Conservation (phyloP, 352 stramenopile species). For the Peronospora belbahrii region DNA sequence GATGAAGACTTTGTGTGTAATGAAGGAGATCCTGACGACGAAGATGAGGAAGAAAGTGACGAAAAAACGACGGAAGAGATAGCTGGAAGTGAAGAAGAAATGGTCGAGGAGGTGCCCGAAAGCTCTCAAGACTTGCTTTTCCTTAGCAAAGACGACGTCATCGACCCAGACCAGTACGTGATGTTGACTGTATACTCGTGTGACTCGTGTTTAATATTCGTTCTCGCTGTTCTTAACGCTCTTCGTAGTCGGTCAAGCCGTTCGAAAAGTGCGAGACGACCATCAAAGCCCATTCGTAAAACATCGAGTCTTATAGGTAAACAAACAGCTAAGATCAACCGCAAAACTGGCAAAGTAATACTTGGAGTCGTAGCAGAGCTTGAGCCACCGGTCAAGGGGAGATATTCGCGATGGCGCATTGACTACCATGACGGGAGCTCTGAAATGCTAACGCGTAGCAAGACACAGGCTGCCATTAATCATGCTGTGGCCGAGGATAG, state of each 20-base stretch:
- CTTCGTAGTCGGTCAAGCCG: constrained; percentile 19
- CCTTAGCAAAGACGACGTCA: constrained; percentile 44
- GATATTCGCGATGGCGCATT: constrained; percentile 47
- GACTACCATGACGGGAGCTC: constrained; percentile 51
- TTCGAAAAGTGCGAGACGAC: constrained; percentile 15
- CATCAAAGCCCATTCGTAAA: constrained; percentile 8
- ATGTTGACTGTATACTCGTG: background rate
- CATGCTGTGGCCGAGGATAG: constrained; percentile 20
- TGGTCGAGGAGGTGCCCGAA: constrained; percentile 25
- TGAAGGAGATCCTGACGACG: constrained; percentile 22
- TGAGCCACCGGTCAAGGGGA: constrained; percentile 9
- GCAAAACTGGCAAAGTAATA: constrained; percentile 25
- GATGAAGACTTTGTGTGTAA: constrained; percentile 44
- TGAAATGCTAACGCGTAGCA: constrained; percentile 26
- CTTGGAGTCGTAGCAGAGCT: constrained; percentile 49
- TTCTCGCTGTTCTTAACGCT: background rate
- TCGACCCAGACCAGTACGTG: constrained; percentile 41
- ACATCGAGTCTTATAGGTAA: constrained; percentile 31
- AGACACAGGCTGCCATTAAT: constrained; percentile 27
- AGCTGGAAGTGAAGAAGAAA: constrained; percentile 15
- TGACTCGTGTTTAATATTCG: constrained; percentile 1
- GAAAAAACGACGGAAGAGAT: constrained; percentile 2
- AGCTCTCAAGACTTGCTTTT: constrained; percentile 40
- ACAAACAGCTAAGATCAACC: constrained; percentile 32
- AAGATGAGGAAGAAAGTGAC: constrained; percentile 19